These are phyloP conservation scores for Mortierella sp. DNA, from an alignment of 371 early-diverging fungal species.

Conservation along the genomic window DNA sequence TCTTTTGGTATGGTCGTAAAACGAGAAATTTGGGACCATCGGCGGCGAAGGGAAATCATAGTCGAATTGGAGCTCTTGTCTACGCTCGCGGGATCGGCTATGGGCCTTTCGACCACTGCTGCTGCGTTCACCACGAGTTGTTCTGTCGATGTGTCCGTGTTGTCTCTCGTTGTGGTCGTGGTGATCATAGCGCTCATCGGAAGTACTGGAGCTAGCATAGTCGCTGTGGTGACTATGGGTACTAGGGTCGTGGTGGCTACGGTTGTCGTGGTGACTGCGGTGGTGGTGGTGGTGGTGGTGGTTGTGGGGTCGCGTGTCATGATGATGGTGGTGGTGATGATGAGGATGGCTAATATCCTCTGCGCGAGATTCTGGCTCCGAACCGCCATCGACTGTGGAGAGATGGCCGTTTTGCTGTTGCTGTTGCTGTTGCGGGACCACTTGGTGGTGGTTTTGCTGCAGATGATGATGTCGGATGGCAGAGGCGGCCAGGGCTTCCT, in stretches of 20 bases:
- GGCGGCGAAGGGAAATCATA: neutral
- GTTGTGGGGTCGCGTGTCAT: neutral
- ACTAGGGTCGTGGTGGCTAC: neutral
- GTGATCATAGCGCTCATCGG: slow-evolving; percentile 5
- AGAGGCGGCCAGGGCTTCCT: neutral
- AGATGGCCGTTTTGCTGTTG: slow-evolving; percentile 6
- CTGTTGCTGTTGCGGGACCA: no score
- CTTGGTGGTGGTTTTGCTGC: neutral
- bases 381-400: neutral
- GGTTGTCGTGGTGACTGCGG: neutral
- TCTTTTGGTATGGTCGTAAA: neutral
- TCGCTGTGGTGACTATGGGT: neutral
- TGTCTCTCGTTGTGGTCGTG: neutral
- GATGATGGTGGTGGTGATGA: neutral
- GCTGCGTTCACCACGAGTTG: neutral
- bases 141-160: neutral
- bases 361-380: neutral
- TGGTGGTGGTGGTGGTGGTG: neutral
- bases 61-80: neutral
- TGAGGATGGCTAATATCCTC: neutral
- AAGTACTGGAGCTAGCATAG: neutral
- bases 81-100: neutral
- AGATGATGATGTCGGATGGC: neutral
- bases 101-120: neutral
- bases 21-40: neutral